Evolutionary conservation across 1,139 yeast species (phyloP), one percentile per base, ranked within the genome.

Genomic region (Protomyces macrosporus): DNA sequence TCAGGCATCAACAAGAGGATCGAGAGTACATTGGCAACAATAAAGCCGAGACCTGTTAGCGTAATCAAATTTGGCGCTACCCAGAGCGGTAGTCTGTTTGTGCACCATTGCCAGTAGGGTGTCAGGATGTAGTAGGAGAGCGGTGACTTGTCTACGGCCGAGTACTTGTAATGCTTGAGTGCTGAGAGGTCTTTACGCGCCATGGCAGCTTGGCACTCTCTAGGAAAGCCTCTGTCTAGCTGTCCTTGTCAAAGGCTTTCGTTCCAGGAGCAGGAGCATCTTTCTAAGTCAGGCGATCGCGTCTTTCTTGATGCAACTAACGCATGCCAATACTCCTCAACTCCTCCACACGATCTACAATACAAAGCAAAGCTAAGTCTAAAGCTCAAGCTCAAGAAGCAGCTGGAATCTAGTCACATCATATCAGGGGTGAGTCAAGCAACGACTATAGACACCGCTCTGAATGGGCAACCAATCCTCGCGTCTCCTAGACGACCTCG

Each of bases 11-110:
- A 83, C 30, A 34, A 34, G n/a, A 59, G 60, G 14, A 86, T 85
- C 52, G 82, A 74, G 2, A 79, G 61, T 66, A 86, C 77, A 70
- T 86, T 83, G 60, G 77, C 72, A 56, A 85, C 71, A 61, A 87
- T 80, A 71, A 86, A 87, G 53, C 80, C 71, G 64, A 87, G 76
- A 1, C 95, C 95, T 33, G 83, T 75, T 58, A 87, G 75, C 1
- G 95, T 87, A 69, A 87, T 84, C 71, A 84, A 82, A 71, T 87
- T 87, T 1, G 95, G 95, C 2, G 95, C 93, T 81, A 87, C 83
- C 78, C 83, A 82, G 65, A 79, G 71, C 6, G 95, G 95, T 79
- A 87, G 85, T 67, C 86, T 78, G 69, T 77, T 75, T 14, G 86
- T 90, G 71, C 85, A 84, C 70, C 78, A 77, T 67, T 82, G 80